phyloP scores from a whole-genome alignment of 768 basidiomycete species.

The Calocybe cyanea region DNA sequence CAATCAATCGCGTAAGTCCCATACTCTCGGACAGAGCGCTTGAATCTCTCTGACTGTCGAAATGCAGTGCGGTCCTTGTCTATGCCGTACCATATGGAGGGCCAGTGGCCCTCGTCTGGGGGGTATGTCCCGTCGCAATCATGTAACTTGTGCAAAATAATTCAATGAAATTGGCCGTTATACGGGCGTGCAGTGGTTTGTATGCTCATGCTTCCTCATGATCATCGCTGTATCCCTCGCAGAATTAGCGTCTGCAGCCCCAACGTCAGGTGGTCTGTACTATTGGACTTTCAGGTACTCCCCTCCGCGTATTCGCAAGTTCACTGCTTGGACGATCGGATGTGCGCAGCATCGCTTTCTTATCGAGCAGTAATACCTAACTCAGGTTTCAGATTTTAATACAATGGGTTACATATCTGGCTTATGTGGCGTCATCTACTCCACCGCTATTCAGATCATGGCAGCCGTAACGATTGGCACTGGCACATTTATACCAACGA shows the following conservation, averaged over 20 bases:
- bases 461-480: slow-evolving; percentile 42
- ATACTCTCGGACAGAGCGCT: slow-evolving; percentile 44
- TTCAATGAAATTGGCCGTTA: neutral
- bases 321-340: slow-evolving; percentile 69
- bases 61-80: slow-evolving; percentile 42
- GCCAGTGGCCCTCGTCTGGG: slow-evolving; percentile 71
- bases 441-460: slow-evolving; percentile 54
- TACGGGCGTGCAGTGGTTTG: slow-evolving; percentile 49
- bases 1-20: neutral
- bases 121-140: slow-evolving; percentile 36
- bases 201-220: slow-evolving; percentile 59
- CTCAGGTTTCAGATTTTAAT: slow-evolving; percentile 51
- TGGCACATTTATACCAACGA: slow-evolving; percentile 25
- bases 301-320: slow-evolving; percentile 51
- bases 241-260: slow-evolving; percentile 66
- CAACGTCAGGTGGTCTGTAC: slow-evolving; percentile 75
- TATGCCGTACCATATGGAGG: slow-evolving; percentile 68
- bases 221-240: slow-evolving; percentile 65
- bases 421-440: slow-evolving; percentile 58
- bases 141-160: neutral
- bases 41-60: slow-evolving; percentile 68
- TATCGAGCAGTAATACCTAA: slow-evolving; percentile 14
- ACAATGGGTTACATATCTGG: slow-evolving; percentile 37
- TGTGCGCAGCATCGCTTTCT: slow-evolving; percentile 42
- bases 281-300: slow-evolving; percentile 66